These are phyloP conservation scores for Lactifluus piperatus DNA, from an alignment of 768 basidiomycete genomes.

Conservation along the genomic window DNA sequence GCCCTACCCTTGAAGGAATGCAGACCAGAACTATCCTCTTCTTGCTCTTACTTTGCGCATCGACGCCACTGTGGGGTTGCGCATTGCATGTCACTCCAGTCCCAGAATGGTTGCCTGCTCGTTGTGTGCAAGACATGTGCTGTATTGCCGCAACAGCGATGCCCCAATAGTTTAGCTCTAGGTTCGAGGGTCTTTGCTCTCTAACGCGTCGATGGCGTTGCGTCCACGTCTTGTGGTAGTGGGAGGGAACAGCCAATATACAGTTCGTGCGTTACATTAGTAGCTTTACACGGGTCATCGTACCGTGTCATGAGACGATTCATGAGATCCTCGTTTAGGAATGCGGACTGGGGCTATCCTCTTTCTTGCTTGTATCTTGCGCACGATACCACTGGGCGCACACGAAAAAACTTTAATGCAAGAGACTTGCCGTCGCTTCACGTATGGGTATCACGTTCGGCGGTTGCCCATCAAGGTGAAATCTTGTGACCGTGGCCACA, in stretches of 20 bases:
- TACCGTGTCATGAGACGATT: slow-evolving; percentile 1
- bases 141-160: too few species aligned
- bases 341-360: too few species aligned
- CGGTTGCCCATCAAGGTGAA: too few species aligned
- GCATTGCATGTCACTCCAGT: background rate
- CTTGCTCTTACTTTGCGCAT: background rate
- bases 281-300: background rate
- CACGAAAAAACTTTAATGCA: too few species aligned
- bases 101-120: background rate
- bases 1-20: background rate
- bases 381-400: too few species aligned
- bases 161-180: background rate
- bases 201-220: background rate
- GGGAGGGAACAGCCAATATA: background rate
- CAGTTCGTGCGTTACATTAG: background rate
- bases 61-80: background rate
- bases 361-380: too few species aligned
- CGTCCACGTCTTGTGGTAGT: background rate
- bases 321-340: too few species aligned
- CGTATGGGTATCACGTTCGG: too few species aligned
- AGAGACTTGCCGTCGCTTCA: too few species aligned
- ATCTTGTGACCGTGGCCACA: too few species aligned
- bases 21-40: background rate
- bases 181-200: background rate
- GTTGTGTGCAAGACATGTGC: background rate